Conservation (phyloP, 768 basidiomycete species). For the Rhodotorula babjevae region DNA sequence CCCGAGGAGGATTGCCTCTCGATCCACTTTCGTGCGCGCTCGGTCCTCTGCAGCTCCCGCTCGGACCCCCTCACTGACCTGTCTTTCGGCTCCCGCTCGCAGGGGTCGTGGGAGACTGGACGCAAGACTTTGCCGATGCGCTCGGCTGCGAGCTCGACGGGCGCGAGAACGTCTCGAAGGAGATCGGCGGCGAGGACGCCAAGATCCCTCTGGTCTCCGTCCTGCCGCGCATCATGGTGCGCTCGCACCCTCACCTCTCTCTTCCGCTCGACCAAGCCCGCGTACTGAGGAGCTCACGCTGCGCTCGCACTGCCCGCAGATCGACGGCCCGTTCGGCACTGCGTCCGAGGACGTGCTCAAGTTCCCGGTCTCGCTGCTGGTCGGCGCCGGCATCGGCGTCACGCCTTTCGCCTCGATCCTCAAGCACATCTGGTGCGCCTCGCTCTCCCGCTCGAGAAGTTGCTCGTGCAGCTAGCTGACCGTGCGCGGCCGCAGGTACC, state of each 20-base stretch:
- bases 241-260: neutral
- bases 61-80: neutral
- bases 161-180: conserved; percentile 50
- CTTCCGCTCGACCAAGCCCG: neutral
- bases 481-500: neutral
- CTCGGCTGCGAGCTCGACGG: conserved; percentile 75
- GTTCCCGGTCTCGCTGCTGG: conserved; percentile 30
- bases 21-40: conserved; percentile 75
- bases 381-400: conserved; percentile 89
- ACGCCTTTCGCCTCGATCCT: conserved; percentile 87
- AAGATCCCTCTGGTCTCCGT: conserved; percentile 64
- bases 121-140: conserved; percentile 68
- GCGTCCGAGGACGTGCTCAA: conserved; percentile 60
- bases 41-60: neutral
- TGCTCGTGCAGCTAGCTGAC: neutral
- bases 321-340: conserved; percentile 91
- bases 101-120: conserved; percentile 73
- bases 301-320: neutral
- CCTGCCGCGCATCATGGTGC: conserved; percentile 79
- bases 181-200: conserved; percentile 56
- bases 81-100: neutral
- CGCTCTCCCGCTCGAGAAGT: too few relatives aligned
- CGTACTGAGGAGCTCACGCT: too few relatives aligned
- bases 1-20: conserved; percentile 95
- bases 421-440: conserved; percentile 48